phyloP scores from a whole-genome alignment of 2,329 filamentous ascomycete genomes.

The Fusarium stilboides region DNA sequence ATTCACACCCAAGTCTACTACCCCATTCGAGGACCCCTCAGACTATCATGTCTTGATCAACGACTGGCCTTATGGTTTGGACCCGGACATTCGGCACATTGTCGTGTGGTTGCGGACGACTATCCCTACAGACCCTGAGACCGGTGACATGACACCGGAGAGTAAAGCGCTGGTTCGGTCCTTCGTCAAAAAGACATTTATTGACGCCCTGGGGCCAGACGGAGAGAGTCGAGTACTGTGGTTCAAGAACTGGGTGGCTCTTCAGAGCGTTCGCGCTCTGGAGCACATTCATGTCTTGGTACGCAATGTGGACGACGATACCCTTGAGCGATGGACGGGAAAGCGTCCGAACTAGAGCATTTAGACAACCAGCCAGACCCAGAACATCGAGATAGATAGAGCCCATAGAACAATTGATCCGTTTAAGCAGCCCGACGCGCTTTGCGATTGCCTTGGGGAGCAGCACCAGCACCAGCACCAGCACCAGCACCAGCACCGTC shows the following conservation, averaged over 20 bases:
- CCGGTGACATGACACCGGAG: conserved; percentile 79
- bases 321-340: conserved; percentile 69
- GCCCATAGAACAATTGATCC: conserved; percentile 14
- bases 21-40: conserved; percentile 67
- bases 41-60: conserved; percentile 84
- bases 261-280: conserved; percentile 89
- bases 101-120: conserved; percentile 92
- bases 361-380: conserved; percentile 20
- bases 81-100: conserved; percentile 78
- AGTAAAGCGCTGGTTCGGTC: conserved; percentile 75
- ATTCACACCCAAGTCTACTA: conserved; percentile 65
- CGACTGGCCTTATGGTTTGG: conserved; percentile 93
- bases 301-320: conserved; percentile 66
- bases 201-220: conserved; percentile 66
- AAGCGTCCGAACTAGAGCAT: conserved; percentile 59
- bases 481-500: conserved; percentile 52
- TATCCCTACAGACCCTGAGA: conserved; percentile 78
- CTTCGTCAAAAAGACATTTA: conserved; percentile 81
- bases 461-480: conserved; percentile 52
- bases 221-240: conserved; percentile 75
- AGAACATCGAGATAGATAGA: conserved; percentile 12
- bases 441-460: conserved; percentile 65
- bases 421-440: conserved; percentile 68
- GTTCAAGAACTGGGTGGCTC: conserved; percentile 94
- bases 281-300: conserved; percentile 91